These are phyloP conservation scores for Ulota crispa DNA, from an alignment of 225 moss, liverwort and hornwort genomes.

Conservation along the genomic window DNA sequence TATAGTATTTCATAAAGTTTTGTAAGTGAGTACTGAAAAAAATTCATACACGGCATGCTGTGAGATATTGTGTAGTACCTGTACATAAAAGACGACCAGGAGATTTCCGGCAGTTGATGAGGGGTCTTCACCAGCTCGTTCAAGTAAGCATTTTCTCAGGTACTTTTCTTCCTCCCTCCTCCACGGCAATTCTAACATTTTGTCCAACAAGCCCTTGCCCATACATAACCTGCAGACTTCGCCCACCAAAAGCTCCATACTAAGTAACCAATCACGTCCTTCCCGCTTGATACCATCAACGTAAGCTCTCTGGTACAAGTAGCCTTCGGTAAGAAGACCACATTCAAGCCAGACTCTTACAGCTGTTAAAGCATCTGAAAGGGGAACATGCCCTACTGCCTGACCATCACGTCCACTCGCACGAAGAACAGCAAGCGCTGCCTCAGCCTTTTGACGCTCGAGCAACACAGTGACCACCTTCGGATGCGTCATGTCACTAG, in stretches of 20 bases:
- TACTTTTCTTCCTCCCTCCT: constrained; percentile 70
- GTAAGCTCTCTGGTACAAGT: constrained; percentile 73
- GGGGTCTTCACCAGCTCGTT: constrained; percentile 64
- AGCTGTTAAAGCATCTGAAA: constrained; percentile 68
- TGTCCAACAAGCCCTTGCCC: constrained; percentile 47
- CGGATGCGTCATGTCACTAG: constrained; percentile 63
- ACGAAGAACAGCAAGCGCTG: constrained; percentile 53
- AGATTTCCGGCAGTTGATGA: constrained; percentile 66
- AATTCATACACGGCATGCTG: background rate
- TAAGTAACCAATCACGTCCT: constrained; percentile 59
- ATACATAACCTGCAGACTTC: constrained; percentile 77
- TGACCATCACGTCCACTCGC: constrained; percentile 69
- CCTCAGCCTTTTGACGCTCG: constrained; percentile 35
- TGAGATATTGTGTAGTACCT: constrained; percentile 38
- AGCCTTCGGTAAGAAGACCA: constrained; percentile 68
- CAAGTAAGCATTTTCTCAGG: constrained; percentile 64
- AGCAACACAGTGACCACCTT: constrained; percentile 68
- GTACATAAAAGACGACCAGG: constrained; percentile 65
- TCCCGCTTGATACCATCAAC: constrained; percentile 62
- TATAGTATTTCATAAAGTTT: background rate
- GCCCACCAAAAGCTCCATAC: constrained; percentile 63
- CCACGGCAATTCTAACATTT: constrained; percentile 72
- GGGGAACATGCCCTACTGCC: constrained; percentile 42
- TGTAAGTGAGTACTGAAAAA: background rate
- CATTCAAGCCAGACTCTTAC: constrained; percentile 72